A percentile compares a stretch with the other conserved stretches of the same genome.
Evolutionary conservation across 2,329 filamentous ascomycete genomes (phyloP).

Genomic region (Ilyonectria mors-panacis): DNA sequence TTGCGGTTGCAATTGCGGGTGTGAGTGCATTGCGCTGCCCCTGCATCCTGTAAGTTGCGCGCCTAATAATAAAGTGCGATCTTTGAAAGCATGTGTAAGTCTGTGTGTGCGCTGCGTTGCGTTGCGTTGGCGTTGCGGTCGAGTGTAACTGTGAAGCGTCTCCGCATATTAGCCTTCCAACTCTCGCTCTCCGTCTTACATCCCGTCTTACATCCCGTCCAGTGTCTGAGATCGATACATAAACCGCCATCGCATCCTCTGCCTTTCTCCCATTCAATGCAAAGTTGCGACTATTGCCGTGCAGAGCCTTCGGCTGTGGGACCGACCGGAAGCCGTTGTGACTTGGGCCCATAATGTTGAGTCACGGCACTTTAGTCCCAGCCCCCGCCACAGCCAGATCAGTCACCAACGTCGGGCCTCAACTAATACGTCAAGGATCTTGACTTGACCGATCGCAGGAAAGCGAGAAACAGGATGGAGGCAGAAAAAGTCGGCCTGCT

Average conservation of each 20-base stretch:
- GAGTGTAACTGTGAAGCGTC: slow-evolving; percentile 14
- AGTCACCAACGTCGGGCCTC: slow-evolving; percentile 19
- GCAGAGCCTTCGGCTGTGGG: slow-evolving; percentile 39
- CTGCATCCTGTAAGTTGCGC: slow-evolving; percentile 27
- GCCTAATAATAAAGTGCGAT: slow-evolving; percentile 29
- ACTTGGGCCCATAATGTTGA: slow-evolving; percentile 37
- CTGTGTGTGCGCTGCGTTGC: slow-evolving; percentile 15
- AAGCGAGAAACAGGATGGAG: slow-evolving; percentile 19
- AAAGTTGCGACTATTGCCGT: slow-evolving; percentile 30
- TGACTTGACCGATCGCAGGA: slow-evolving; percentile 13
- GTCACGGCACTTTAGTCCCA: slow-evolving; percentile 40
- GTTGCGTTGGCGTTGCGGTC: slow-evolving; percentile 10
- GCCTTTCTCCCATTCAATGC: slow-evolving; percentile 25
- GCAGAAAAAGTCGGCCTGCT: slow-evolving; percentile 14
- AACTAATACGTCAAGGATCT: slow-evolving; percentile 19
- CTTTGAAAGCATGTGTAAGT: slow-evolving; percentile 18
- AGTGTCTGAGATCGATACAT: slow-evolving; percentile 28
- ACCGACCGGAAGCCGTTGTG: slow-evolving; percentile 42
- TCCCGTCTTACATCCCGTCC: background rate
- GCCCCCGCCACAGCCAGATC: slow-evolving; percentile 21
- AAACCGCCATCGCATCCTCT: slow-evolving; percentile 26
- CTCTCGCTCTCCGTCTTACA: slow-evolving; percentile 10
- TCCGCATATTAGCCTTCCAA: slow-evolving; percentile 19
- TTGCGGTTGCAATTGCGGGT: slow-evolving; percentile 29
- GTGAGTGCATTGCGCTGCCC: slow-evolving; percentile 13